Evolutionary conservation across 768 basidiomycete genomes (phyloP), one percentile per base, ranked within the genome.

Genomic region (Lepiota brunneoincarnata): DNA sequence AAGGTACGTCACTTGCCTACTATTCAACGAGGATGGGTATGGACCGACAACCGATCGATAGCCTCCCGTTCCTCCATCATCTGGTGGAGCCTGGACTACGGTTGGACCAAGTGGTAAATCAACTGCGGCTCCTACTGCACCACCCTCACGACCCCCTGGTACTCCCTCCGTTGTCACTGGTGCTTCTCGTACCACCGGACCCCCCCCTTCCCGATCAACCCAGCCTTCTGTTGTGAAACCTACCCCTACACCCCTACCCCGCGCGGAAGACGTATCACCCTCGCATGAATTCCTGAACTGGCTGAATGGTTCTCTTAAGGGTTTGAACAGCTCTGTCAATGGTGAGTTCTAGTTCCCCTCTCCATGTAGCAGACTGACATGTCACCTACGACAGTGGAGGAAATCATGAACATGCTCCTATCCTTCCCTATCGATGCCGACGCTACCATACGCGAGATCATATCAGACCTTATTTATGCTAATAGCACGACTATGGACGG

Each of bases 401-500:
- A 98, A 61, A 94, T 98, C 66, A 86, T 93, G 64, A 87, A 90
- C 42, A 96, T 98, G 93, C 75, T 99, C 20, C 80, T 99, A 21
- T 86, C 90, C 1, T 98, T 99, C 77, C 91, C 96, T 2, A 70
- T 98, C 47, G 94, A 98, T 59, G 91, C 89, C 17, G 91, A 89
- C 61, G 73, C 82, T 61, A 84, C 82, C 14, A 92, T 89, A 0
- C 72, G 84, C 40, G 97, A 99, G 71, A 87, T 97, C 65, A 98
- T 99, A 59, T 90, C 91, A 20, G 97, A 98, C 67, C 79, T 90
- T 39, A 94, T 98, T 57, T 99, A 98, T 64, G 86, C 89, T 49
- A 94, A 90, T 64, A 96, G 93, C 59, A 91, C 93, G 18, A 98
- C 91, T 2, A 82, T 99, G 47, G 94, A 98, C 64, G 97, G 97